phyloP scores from a whole-genome alignment of 2,329 filamentous ascomycete species.

The Beauveria scarabaeidicola region DNA sequence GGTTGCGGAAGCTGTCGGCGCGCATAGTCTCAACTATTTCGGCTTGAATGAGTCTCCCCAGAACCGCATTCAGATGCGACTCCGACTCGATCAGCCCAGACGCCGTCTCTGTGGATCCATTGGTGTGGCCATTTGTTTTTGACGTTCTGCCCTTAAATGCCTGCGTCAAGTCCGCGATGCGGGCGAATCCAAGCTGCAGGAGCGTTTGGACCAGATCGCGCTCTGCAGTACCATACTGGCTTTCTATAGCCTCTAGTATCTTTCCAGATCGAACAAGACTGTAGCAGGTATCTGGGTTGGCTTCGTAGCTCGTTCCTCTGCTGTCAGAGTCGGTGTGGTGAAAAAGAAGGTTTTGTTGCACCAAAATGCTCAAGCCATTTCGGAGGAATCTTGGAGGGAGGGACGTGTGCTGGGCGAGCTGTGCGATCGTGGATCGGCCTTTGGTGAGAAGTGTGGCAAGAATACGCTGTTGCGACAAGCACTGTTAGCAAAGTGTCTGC shows the following conservation, averaged over 20 bases:
- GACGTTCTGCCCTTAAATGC: constrained; percentile 42
- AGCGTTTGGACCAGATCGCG: constrained; percentile 67
- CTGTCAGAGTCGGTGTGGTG: constrained; percentile 58
- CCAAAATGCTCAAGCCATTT: constrained; percentile 72
- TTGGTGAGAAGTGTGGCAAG: constrained; percentile 69
- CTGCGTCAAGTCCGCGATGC: constrained; percentile 59
- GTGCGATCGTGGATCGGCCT: constrained; percentile 65
- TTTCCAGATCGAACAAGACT: constrained; percentile 73
- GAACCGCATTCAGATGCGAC: constrained; percentile 39
- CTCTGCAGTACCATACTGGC: constrained; percentile 65
- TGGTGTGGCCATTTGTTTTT: constrained; percentile 27
- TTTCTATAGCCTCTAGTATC: constrained; percentile 67
- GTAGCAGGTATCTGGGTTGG: constrained; percentile 73
- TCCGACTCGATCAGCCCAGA: constrained; percentile 34
- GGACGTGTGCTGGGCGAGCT: constrained; percentile 63
- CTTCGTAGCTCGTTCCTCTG: constrained; percentile 68
- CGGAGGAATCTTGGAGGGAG: constrained; percentile 68
- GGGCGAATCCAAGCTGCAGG: constrained; percentile 68
- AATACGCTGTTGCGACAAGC: constrained; percentile 56
- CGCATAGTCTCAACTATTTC: constrained; percentile 61
- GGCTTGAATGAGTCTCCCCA: constrained; percentile 49
- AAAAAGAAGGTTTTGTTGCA: constrained; percentile 81
- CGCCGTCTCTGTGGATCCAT: constrained; percentile 24
- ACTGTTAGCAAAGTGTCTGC: background rate
- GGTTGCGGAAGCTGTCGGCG: constrained; percentile 47